Evolutionary conservation across 2,329 filamentous ascomycete genomes (phyloP).

Genomic region (Stagonosporopsis cucurbitacearum): DNA sequence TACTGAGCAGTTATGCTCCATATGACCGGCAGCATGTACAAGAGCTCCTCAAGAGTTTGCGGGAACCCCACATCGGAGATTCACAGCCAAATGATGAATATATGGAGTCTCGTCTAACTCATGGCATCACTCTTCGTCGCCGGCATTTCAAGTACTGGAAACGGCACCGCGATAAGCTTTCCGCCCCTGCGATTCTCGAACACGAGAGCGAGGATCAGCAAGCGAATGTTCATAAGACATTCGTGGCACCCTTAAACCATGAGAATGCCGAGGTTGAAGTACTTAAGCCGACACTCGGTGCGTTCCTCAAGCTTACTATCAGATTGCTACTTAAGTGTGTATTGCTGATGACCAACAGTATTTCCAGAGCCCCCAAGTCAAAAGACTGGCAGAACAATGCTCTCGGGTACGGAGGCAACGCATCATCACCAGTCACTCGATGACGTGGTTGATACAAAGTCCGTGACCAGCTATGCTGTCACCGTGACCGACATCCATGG

Average conservation of each 20-base stretch:
- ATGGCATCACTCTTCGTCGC: conserved; percentile 43
- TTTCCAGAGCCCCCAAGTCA: conserved; percentile 37
- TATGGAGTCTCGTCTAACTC: conserved; percentile 36
- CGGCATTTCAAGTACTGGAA: conserved; percentile 50
- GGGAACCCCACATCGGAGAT: conserved; percentile 19
- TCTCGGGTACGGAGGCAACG: conserved; percentile 49
- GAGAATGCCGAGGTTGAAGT: conserved; percentile 24
- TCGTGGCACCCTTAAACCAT: conserved; percentile 15
- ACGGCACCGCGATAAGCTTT: conserved; percentile 46
- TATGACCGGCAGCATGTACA: conserved; percentile 39
- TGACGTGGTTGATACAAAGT: conserved; percentile 45
- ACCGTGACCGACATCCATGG: conserved; percentile 46
- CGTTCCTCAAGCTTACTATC: not conserved
- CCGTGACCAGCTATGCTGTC: conserved; percentile 47
- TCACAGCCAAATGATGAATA: conserved; percentile 25
- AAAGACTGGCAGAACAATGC: conserved; percentile 41
- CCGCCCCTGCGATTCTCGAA: conserved; percentile 30
- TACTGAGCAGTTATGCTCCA: conserved; percentile 40
- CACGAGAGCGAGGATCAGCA: conserved; percentile 22
- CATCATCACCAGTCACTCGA: conserved; percentile 47
- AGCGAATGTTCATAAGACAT: conserved; percentile 9
- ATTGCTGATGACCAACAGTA: conserved; percentile 1
- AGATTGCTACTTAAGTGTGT: not conserved
- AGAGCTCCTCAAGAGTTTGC: conserved; percentile 39
- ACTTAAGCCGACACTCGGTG: conserved; percentile 8